A percentile compares a stretch with the other conserved stretches of the same genome.
These are phyloP conservation scores for Aspergillus fijiensis DNA, from an alignment of 2,329 filamentous ascomycete genomes.

Conservation along the genomic window DNA sequence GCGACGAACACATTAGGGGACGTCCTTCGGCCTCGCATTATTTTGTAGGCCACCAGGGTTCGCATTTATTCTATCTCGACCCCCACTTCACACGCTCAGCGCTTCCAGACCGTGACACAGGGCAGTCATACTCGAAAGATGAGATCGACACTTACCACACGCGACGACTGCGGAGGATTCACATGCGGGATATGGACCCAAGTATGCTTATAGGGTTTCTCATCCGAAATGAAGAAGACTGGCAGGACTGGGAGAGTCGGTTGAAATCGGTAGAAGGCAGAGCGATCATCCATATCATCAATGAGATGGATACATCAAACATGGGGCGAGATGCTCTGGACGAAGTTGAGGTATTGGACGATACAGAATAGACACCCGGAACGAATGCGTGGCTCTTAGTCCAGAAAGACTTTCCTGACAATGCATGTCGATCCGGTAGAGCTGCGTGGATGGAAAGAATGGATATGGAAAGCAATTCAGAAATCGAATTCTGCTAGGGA, in stretches of 20 bases:
- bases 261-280: slow-evolving; percentile 77
- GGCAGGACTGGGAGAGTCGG: slow-evolving; percentile 75
- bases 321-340: slow-evolving; percentile 73
- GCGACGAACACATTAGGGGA: slow-evolving; percentile 57
- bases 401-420: not conserved
- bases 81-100: slow-evolving; percentile 82
- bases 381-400: not conserved
- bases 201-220: slow-evolving; percentile 97
- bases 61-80: slow-evolving; percentile 89
- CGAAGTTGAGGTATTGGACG: slow-evolving; percentile 85
- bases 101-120: slow-evolving; percentile 59
- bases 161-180: slow-evolving; percentile 74
- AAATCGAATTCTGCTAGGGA: slow-evolving; percentile 38
- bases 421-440: too few species aligned
- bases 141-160: slow-evolving; percentile 87
- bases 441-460: not conserved
- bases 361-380: slow-evolving; percentile 38
- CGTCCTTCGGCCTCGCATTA: slow-evolving; percentile 87
- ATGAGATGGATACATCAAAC: slow-evolving; percentile 57
- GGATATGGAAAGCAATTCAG: slow-evolving; percentile 18
- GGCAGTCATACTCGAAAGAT: slow-evolving; percentile 60
- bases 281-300: slow-evolving; percentile 77
- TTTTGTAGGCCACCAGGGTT: slow-evolving; percentile 70
- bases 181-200: slow-evolving; percentile 91
- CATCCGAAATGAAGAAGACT: slow-evolving; percentile 78